Percentiles rank a stretch among this genome's conserved stretches.
Conservation (phyloP, 2,329 filamentous ascomycete species). For the Ophioceras dolichostomum region DNA sequence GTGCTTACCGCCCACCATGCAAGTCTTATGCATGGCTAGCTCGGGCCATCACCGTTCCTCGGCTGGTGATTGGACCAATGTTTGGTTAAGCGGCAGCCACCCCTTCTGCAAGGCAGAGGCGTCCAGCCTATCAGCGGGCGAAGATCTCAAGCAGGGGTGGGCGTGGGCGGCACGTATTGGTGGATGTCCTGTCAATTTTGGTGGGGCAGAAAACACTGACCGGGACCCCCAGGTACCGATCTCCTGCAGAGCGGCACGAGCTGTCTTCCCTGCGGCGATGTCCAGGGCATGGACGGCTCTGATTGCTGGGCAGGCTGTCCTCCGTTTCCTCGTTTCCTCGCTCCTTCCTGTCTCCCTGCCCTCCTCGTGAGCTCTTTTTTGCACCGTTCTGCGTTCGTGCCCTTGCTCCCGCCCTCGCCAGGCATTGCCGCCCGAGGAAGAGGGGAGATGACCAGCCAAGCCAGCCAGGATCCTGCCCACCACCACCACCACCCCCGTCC, state of each 20-base stretch:
- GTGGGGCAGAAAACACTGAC: not conserved
- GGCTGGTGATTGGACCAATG: not conserved
- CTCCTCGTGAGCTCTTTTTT: too few relatives aligned
- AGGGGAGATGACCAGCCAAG: too few relatives aligned
- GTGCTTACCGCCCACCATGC: not conserved
- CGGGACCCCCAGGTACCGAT: conserved; percentile 1
- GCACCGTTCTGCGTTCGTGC: too few relatives aligned
- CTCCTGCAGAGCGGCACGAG: not conserved
- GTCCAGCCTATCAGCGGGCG: conserved; percentile 1
- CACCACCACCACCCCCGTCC: too few relatives aligned
- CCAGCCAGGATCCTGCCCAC: too few relatives aligned
- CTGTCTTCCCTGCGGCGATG: not conserved
- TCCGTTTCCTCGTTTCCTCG: not conserved
- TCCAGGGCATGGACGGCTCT: too few relatives aligned
- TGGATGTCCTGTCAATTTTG: not conserved
- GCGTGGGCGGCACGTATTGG: conserved; percentile 1
- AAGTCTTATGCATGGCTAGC: not conserved
- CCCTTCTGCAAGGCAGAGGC: not conserved
- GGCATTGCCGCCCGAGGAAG: too few relatives aligned
- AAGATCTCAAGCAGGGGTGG: conserved; percentile 1
- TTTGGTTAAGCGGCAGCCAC: not conserved
- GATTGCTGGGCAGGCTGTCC: too few relatives aligned
- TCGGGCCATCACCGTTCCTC: not conserved
- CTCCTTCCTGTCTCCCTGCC: too few relatives aligned
- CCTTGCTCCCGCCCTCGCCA: too few relatives aligned